Evolutionary conservation across 2,329 filamentous ascomycete species (phyloP).

Genomic region (Paracorniculantispora psalliotae): DNA sequence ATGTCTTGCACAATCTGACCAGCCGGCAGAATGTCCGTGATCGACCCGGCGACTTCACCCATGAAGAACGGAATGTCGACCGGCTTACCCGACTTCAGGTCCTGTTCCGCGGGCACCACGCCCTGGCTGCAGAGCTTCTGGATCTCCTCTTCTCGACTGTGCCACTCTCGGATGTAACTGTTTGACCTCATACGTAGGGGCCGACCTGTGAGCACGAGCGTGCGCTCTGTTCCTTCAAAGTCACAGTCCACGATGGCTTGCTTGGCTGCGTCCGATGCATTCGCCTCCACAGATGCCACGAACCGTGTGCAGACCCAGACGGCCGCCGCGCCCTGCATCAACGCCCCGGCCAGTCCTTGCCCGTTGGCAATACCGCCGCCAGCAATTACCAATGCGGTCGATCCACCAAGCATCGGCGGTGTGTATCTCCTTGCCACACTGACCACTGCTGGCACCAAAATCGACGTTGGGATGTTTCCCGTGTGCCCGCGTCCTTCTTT

Average conservation of each 20-base stretch:
- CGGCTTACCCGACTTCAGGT: slow-evolving; percentile 76
- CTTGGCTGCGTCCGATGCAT: slow-evolving; percentile 77
- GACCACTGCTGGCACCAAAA: slow-evolving; percentile 80
- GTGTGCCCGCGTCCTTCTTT: slow-evolving; percentile 95
- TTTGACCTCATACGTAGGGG: slow-evolving; percentile 78
- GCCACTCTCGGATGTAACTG: slow-evolving; percentile 78
- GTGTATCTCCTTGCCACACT: slow-evolving; percentile 72
- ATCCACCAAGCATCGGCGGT: slow-evolving; percentile 61
- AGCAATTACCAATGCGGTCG: slow-evolving; percentile 72
- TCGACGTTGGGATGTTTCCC: slow-evolving; percentile 77
- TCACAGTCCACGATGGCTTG: slow-evolving; percentile 70
- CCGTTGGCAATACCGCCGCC: slow-evolving; percentile 86
- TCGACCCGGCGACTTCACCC: slow-evolving; percentile 84
- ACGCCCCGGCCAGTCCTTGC: slow-evolving; percentile 67
- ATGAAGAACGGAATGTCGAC: slow-evolving; percentile 85
- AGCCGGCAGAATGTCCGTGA: slow-evolving; percentile 74
- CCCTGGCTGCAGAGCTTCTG: slow-evolving; percentile 69
- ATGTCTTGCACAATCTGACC: slow-evolving; percentile 80
- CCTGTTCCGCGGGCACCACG: slow-evolving; percentile 74
- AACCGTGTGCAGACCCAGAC: slow-evolving; percentile 96
- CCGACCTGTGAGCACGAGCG: slow-evolving; percentile 75
- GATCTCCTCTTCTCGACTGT: slow-evolving; percentile 68
- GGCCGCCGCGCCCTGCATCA: slow-evolving; percentile 83
- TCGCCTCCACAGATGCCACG: slow-evolving; percentile 78
- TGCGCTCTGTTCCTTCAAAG: slow-evolving; percentile 76